Base-by-base conservation (phyloP, 2,329 filamentous ascomycete genomes). In the Fusarium falciforme region DNA sequence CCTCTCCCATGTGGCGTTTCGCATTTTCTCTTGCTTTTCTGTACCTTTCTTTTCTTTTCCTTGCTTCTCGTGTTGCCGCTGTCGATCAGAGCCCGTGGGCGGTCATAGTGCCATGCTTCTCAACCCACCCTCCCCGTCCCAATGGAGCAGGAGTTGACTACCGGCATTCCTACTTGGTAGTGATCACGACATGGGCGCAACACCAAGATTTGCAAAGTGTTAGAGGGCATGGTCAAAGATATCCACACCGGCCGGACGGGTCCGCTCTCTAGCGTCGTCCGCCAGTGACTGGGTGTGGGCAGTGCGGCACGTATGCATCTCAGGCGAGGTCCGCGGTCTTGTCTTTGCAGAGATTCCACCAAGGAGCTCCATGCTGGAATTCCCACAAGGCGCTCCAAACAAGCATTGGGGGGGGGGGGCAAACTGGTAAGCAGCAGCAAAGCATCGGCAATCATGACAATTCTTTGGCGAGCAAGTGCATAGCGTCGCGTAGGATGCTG, bases 1-100 rank as follows among this genome's bases (percentile, higher is more conserved):
- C 63, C 16, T 49, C 47, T 70, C 62, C 70, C 76, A 73, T 77
- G 69, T 76, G 70, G 68, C 71, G 75, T 73, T 70, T 77, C 71
- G 61, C 69, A 63, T 71, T 64, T 20, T 29, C 47, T 65, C 52
- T 65, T 54, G 47, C 49, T 55, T 66, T 25, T 29, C 40, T 65
- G 60, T 54, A 35, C 49, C 49, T 64, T 25, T 29, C 40, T 64
- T 47, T 65, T 44, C 42, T 57, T 55, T 62, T 33, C n/a, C 29
- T 66, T 36, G 38, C 36, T 61, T 55, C 31, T 70, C 61, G 64
- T 64, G 20, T 54, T 27, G 44, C 44, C 14, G 44, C 9, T 68
- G 67, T 69, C 66, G 65, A 72, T 73, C 71, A 65, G 57, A 57
- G 49, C 29, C 64, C 59, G 31, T 62, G 61, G 62, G 52, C 49